Conservation (phyloP, 306 rosid genomes). For the Boehmeria nivea region DNA sequence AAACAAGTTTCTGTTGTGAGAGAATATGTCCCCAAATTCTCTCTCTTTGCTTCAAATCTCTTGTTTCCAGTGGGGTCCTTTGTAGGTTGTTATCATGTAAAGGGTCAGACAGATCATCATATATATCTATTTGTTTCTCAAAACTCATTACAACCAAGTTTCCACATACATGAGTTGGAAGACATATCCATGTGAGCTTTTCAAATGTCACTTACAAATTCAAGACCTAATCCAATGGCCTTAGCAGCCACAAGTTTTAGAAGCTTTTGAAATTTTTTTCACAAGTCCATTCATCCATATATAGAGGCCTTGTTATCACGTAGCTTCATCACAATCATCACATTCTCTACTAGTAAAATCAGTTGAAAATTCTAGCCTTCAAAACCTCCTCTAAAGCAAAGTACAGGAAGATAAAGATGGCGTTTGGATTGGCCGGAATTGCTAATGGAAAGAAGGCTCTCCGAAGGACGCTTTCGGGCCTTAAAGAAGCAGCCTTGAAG, state of each 20-base stretch:
- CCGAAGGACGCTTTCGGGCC: not conserved
- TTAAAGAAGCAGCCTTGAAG: slow-evolving; percentile 1
- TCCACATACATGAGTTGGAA: not conserved
- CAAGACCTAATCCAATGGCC: slow-evolving; percentile 4
- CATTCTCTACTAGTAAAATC: not conserved
- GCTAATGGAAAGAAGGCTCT: slow-evolving; percentile 7
- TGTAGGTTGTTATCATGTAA: not conserved
- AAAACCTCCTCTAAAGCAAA: not conserved
- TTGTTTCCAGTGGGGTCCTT: not conserved
- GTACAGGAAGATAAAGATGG: not conserved
- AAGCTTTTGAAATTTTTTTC: not conserved
- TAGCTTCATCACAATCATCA: not conserved
- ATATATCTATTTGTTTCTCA: not conserved
- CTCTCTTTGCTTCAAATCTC: not conserved
- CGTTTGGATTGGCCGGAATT: not conserved
- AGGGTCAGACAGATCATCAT: too few relatives aligned
- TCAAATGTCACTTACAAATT: not conserved
- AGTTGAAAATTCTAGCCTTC: too few relatives aligned
- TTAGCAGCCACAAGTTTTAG: slow-evolving; percentile 1
- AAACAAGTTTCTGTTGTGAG: too few relatives aligned
- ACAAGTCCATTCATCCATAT: slow-evolving; percentile 15
- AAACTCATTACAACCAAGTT: not conserved
- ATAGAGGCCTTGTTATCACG: not conserved
- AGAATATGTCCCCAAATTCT: not conserved
- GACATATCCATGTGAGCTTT: not conserved